Percentiles rank a stretch among this genome's conserved stretches.
phyloP scores from a whole-genome alignment of 228 moss, liverwort and hornwort species.

The Sphagnum magellanicum region DNA sequence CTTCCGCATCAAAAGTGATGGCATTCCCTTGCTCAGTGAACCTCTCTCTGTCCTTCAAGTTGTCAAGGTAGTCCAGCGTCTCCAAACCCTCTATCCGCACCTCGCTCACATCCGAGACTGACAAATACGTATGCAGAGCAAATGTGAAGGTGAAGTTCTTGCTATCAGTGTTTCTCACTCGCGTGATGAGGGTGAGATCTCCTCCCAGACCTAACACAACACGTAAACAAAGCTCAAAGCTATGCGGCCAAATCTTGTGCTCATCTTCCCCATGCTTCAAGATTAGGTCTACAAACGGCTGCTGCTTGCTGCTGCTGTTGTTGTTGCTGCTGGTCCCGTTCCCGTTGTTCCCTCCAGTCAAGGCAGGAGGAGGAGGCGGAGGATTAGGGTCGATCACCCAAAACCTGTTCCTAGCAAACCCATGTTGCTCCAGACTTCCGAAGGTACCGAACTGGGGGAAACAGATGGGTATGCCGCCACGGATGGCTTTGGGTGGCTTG shows the following conservation, averaged over 20 bases:
- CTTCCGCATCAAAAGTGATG: conserved; percentile 83
- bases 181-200: conserved; percentile 64
- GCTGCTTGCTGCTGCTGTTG: conserved; percentile 1
- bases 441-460: conserved; percentile 87
- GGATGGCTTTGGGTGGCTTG: conserved; percentile 91
- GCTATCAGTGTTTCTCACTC: conserved; percentile 64
- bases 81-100: conserved; percentile 93
- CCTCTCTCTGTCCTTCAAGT: conserved; percentile 54
- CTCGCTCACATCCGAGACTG: conserved; percentile 91
- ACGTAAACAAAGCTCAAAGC: conserved; percentile 81
- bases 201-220: conserved; percentile 66
- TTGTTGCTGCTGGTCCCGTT: not conserved
- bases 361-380: conserved; percentile 34
- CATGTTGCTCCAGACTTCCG: conserved; percentile 81
- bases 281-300: conserved; percentile 64
- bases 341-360: conserved; percentile 14
- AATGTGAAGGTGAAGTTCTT: conserved; percentile 94
- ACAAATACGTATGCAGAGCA: conserved; percentile 89
- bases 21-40: conserved; percentile 92
- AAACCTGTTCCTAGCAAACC: conserved; percentile 85
- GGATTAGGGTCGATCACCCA: conserved; percentile 58
- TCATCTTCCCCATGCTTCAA: conserved; percentile 66
- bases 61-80: conserved; percentile 88
- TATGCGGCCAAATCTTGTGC: conserved; percentile 86
- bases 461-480: conserved; percentile 92